Conservation (phyloP, 352 stramenopile species). For the Aphanomyces stellatus region DNA sequence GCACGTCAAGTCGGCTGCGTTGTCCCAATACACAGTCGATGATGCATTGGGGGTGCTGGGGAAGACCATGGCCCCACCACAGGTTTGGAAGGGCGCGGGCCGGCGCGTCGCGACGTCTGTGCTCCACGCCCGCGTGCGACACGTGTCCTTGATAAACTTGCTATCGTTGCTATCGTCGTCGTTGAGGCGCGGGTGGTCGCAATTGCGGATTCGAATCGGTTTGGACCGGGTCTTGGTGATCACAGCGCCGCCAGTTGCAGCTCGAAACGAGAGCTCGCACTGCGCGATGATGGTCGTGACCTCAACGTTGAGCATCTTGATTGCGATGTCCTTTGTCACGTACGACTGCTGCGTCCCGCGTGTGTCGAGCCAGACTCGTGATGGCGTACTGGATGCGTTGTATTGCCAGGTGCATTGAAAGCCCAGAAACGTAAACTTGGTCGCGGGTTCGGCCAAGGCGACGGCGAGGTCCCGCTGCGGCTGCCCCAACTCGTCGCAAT, state of each 20-base stretch:
- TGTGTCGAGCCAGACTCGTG: neutral
- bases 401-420: neutral
- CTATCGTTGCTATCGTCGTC: neutral
- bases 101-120: neutral
- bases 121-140: neutral
- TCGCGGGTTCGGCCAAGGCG: neutral
- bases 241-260: too few relatives aligned
- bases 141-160: neutral
- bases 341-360: neutral
- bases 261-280: neutral
- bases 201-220: neutral
- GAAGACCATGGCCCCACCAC: neutral
- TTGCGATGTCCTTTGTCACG: neutral
- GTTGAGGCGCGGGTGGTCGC: neutral
- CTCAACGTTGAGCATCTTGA: neutral
- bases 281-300: neutral
- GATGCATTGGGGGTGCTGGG: neutral
- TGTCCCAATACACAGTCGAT: neutral
- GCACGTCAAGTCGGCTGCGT: neutral
- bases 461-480: too few relatives aligned
- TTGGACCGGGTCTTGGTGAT: neutral
- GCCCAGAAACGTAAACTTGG: neutral
- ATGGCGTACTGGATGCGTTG: neutral
- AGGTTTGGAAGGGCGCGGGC: neutral
- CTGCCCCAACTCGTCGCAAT: neutral